phyloP scores from a whole-genome alignment of 345 rosid species.

The Melastoma malabathricum region DNA sequence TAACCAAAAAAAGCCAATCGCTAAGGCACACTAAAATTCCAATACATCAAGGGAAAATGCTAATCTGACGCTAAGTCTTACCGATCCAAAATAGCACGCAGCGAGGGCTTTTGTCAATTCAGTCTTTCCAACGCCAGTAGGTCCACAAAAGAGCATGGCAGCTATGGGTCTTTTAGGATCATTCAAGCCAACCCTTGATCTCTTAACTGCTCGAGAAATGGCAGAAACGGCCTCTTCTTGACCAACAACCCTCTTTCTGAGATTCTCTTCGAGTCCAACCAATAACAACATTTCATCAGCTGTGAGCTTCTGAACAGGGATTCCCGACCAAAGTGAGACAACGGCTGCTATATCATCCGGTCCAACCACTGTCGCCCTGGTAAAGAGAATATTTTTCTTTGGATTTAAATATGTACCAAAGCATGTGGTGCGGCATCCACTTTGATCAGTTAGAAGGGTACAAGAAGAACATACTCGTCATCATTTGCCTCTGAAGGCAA shows the following conservation, averaged over 20 bases:
- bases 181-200: slow-evolving; percentile 82
- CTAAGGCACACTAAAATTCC: background rate
- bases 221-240: slow-evolving; percentile 92
- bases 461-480: slow-evolving; percentile 42
- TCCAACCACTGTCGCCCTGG: slow-evolving; percentile 65
- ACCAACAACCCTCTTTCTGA: slow-evolving; percentile 70
- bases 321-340: slow-evolving; percentile 94
- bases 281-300: slow-evolving; percentile 79
- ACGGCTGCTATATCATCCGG: slow-evolving; percentile 91
- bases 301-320: slow-evolving; percentile 92
- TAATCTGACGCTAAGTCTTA: slow-evolving; percentile 15
- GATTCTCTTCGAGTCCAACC: slow-evolving; percentile 69
- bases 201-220: slow-evolving; percentile 91
- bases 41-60: background rate
- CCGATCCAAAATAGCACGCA: slow-evolving; percentile 79
- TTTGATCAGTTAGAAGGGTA: background rate
- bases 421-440: too few species aligned
- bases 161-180: slow-evolving; percentile 92
- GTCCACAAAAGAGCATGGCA: slow-evolving; percentile 96
- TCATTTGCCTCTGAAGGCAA: slow-evolving; percentile 32
- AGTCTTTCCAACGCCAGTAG: slow-evolving; percentile 97
- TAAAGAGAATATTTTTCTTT: background rate
- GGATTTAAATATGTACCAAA: too few species aligned
- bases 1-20: too few species aligned
- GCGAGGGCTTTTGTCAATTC: slow-evolving; percentile 89